These are phyloP conservation scores for Beauveria asiatica DNA, from an alignment of 2,329 filamentous ascomycete species.

Conservation along the genomic window DNA sequence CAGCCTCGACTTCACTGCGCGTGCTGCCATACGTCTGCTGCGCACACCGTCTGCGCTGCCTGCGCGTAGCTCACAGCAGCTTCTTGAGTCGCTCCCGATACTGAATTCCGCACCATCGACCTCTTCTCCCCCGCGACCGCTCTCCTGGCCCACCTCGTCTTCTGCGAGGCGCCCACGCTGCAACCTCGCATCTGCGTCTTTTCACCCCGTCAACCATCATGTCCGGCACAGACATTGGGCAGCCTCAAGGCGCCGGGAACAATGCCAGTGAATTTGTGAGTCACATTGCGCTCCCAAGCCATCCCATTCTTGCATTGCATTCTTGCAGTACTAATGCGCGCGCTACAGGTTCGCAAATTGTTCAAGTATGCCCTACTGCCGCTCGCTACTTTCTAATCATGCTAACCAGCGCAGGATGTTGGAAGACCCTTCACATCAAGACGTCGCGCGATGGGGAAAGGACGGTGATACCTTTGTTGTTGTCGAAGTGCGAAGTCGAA, in stretches of 20 bases:
- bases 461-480: slow-evolving; percentile 95
- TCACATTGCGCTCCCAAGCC: slow-evolving; percentile 21
- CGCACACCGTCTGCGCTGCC: background rate
- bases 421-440: slow-evolving; percentile 85
- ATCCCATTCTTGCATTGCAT: too few relatives aligned
- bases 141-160: slow-evolving; percentile 4
- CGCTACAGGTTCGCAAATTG: slow-evolving; percentile 78
- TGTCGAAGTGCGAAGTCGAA: slow-evolving; percentile 60
- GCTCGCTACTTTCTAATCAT: slow-evolving; percentile 7
- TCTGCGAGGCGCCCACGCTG: background rate
- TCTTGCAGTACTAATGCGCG: slow-evolving; percentile 19
- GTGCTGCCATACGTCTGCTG: background rate
- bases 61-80: background rate
- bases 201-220: slow-evolving; percentile 16
- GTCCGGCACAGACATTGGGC: slow-evolving; percentile 26
- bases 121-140: background rate
- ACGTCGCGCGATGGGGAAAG: slow-evolving; percentile 92
- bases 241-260: slow-evolving; percentile 44
- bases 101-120: background rate
- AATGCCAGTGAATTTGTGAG: slow-evolving; percentile 95
- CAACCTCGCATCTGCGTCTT: background rate
- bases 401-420: slow-evolving; percentile 63
- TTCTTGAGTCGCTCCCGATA: background rate
- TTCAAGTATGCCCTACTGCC: slow-evolving; percentile 66
- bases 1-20: background rate